Conservation (phyloP, 164 flowering plant species). For the Cinnamomum micranthum region DNA sequence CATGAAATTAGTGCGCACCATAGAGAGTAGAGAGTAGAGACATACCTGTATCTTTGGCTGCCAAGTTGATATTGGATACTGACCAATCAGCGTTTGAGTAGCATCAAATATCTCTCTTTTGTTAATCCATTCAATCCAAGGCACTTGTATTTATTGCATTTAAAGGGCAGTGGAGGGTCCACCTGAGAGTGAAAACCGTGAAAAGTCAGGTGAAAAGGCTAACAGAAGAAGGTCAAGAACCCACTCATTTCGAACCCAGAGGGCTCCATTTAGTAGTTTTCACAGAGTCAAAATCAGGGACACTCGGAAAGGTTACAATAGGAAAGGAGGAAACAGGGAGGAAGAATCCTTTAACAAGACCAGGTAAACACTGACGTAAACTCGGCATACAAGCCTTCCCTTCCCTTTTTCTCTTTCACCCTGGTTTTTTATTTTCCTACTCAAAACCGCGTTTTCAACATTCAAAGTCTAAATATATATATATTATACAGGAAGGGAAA, state of each 20-base stretch:
- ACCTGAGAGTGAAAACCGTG: not conserved
- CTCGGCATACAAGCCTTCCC: too few relatives aligned
- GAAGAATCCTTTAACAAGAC: slow-evolving; percentile 9
- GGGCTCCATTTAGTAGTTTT: too few relatives aligned
- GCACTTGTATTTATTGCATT: not conserved
- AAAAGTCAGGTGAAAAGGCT: too few relatives aligned
- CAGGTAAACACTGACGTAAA: slow-evolving; percentile 4
- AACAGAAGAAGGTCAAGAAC: too few relatives aligned
- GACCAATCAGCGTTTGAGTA: not conserved
- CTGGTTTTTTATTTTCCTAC: not conserved
- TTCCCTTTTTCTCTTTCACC: not conserved
- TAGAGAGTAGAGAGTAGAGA: too few relatives aligned
- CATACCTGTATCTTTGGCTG: not conserved
- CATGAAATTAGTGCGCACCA: too few relatives aligned
- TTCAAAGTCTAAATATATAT: not conserved
- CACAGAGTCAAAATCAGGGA: not conserved
- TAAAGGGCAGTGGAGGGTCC: not conserved
- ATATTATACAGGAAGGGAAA: not conserved
- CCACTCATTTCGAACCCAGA: too few relatives aligned
- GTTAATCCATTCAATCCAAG: not conserved
- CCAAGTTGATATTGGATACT: not conserved
- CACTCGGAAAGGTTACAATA: not conserved
- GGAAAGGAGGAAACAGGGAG: not conserved
- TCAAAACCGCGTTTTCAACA: not conserved
- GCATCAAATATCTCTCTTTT: not conserved